These are phyloP conservation scores for Suillus americanus DNA, from an alignment of 768 basidiomycete species.

Conservation along the genomic window DNA sequence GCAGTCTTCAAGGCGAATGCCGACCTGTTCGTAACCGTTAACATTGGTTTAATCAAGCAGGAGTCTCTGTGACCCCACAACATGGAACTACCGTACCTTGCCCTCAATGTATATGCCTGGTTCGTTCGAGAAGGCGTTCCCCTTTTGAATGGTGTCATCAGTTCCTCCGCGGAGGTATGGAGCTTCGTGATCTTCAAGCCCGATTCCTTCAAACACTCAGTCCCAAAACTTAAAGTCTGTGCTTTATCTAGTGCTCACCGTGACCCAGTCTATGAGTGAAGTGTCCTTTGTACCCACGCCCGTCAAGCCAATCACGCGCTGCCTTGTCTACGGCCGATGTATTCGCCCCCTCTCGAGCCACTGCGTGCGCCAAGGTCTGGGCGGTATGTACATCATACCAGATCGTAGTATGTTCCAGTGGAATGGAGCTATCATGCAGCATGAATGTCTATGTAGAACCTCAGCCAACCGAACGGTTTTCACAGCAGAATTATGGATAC, in stretches of 20 bases:
- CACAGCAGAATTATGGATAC: constrained; percentile 16
- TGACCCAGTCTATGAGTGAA: constrained; percentile 86
- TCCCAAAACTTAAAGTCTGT: constrained; percentile 2
- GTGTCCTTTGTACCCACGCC: constrained; percentile 47
- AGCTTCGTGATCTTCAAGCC: constrained; percentile 78
- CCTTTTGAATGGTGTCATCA: constrained; percentile 51
- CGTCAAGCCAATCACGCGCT: constrained; percentile 53
- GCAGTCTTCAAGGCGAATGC: constrained; percentile 84
- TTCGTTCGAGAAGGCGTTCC: constrained; percentile 82
- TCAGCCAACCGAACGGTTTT: constrained; percentile 1
- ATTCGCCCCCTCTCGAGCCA: constrained; percentile 46
- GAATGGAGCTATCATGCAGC: constrained; percentile 55
- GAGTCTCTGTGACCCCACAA: neutral
- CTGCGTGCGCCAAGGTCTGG: constrained; percentile 52
- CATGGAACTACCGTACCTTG: constrained; percentile 48
- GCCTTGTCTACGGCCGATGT: constrained; percentile 60
- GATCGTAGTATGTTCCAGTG: constrained; percentile 47
- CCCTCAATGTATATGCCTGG: constrained; percentile 76
- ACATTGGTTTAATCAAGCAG: constrained; percentile 10
- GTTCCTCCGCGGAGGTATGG: constrained; percentile 80
- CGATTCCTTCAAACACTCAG: constrained; percentile 58
- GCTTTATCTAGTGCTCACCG: constrained; percentile 40
- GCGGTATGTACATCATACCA: constrained; percentile 70
- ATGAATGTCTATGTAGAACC: constrained; percentile 55
- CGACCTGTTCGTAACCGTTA: constrained; percentile 45